These are phyloP conservation scores for Microthlaspi erraticum DNA, from an alignment of 345 rosid species.

Conservation along the genomic window DNA sequence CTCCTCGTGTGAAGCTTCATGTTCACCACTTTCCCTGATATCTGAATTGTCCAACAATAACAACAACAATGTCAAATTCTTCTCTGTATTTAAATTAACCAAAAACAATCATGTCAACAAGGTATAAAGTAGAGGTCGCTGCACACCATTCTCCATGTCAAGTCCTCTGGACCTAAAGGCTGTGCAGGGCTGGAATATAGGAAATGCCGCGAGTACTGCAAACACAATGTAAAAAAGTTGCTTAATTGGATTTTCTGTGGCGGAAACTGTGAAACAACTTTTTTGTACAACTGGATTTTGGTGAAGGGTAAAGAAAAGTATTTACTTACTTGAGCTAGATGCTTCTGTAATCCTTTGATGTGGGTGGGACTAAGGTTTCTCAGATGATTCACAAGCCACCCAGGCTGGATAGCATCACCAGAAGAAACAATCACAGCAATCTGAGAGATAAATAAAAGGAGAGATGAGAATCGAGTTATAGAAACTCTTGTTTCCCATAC, in stretches of 20 bases:
- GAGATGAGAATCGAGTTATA: background rate
- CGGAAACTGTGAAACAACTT: background rate
- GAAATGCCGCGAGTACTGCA: slow-evolving; percentile 77
- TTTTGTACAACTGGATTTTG: background rate
- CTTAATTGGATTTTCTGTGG: no score
- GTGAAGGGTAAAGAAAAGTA: background rate
- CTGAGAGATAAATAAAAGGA: slow-evolving; percentile 45
- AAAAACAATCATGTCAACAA: background rate
- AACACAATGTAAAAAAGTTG: slow-evolving; percentile 22
- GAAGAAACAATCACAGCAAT: slow-evolving; percentile 79
- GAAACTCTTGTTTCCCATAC: background rate
- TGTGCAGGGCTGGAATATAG: slow-evolving; percentile 85
- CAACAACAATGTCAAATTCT: background rate
- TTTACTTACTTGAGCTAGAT: slow-evolving; percentile 66
- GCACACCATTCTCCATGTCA: slow-evolving; percentile 88
- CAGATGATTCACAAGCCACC: slow-evolving; percentile 68
- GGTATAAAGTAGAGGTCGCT: background rate
- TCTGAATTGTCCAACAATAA: slow-evolving; percentile 46
- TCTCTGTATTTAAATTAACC: background rate
- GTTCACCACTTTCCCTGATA: slow-evolving; percentile 78
- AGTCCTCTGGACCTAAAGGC: slow-evolving; percentile 89
- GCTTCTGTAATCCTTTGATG: slow-evolving; percentile 59
- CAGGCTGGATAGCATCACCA: slow-evolving; percentile 67
- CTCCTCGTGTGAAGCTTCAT: slow-evolving; percentile 79
- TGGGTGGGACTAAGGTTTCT: slow-evolving; percentile 57